Percentiles rank a stretch among this genome's conserved stretches.
phyloP scores from a whole-genome alignment of 371 early-diverging fungal genomes.

The Mucor irregularis region DNA sequence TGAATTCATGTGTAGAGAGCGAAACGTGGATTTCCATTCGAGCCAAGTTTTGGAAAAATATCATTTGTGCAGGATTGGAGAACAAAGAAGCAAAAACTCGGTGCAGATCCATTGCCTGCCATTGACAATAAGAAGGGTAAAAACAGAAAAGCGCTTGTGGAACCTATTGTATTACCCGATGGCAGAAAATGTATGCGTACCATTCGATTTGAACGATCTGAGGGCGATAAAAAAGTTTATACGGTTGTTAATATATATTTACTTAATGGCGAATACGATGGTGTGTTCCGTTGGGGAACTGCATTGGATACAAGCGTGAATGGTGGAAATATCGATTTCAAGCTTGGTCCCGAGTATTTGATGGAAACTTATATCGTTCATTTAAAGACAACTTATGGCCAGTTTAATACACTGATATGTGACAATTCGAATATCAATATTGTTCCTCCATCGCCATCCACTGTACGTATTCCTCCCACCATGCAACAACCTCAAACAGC shows the following conservation, averaged over 20 bases:
- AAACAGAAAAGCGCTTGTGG: slow-evolving; percentile 33
- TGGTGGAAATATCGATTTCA: slow-evolving; percentile 61
- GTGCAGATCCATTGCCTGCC: slow-evolving; percentile 48
- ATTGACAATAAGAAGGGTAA: slow-evolving; percentile 59
- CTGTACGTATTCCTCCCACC: slow-evolving; percentile 35
- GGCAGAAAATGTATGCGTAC: slow-evolving; percentile 59
- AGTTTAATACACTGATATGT: slow-evolving; percentile 51
- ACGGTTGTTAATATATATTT: slow-evolving; percentile 56
- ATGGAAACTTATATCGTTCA: slow-evolving; percentile 59
- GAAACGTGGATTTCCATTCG: slow-evolving; percentile 48
- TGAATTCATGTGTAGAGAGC: slow-evolving; percentile 29
- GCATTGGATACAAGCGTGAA: slow-evolving; percentile 54
- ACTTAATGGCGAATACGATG: slow-evolving; percentile 50
- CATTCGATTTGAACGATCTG: slow-evolving; percentile 58
- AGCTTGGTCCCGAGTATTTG: slow-evolving; percentile 58
- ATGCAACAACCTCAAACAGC: slow-evolving; percentile 24
- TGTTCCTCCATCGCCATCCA: slow-evolving; percentile 49
- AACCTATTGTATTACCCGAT: slow-evolving; percentile 45
- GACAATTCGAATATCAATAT: slow-evolving; percentile 54
- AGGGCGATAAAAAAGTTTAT: slow-evolving; percentile 53
- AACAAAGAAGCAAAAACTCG: slow-evolving; percentile 47
- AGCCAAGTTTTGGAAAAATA: slow-evolving; percentile 59
- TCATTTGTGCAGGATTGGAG: slow-evolving; percentile 67
- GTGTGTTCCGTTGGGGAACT: slow-evolving; percentile 63
- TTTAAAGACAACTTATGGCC: slow-evolving; percentile 55